A percentile compares a stretch with the other conserved stretches of the same genome.
Conservation (phyloP, 208 protist species). For the Naegleria fowleri region DNA sequence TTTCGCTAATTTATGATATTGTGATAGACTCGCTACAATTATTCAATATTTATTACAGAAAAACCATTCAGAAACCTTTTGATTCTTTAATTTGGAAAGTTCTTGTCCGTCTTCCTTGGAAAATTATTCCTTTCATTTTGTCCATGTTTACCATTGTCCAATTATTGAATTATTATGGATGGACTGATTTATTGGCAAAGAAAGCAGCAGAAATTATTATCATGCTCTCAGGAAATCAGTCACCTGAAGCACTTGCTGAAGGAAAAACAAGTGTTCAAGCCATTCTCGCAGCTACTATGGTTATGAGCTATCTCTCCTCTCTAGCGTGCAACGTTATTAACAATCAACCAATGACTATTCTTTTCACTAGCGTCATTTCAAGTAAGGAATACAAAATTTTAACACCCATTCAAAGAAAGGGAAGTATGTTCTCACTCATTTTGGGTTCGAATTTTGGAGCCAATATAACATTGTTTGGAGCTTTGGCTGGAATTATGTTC, state of each 20-base stretch:
- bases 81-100: conserved; percentile 28
- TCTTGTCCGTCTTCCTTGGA: conserved; percentile 31
- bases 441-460: conserved; percentile 41
- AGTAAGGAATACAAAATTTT: conserved; percentile 15
- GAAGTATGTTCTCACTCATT: conserved; percentile 35
- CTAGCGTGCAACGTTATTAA: conserved; percentile 39
- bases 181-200: conserved; percentile 26
- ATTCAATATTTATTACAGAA: not conserved
- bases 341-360: conserved; percentile 44
- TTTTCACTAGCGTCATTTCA: conserved; percentile 35
- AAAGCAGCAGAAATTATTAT: not conserved
- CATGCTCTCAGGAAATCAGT: not conserved
- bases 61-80: not conserved
- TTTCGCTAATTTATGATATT: conserved; percentile 23
- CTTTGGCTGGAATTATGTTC: conserved; percentile 44
- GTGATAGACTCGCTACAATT: not conserved
- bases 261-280: not conserved
- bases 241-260: not conserved
- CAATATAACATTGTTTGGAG: conserved; percentile 38
- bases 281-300: not conserved
- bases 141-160: conserved; percentile 41
- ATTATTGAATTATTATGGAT: conserved; percentile 33
- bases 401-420: not conserved
- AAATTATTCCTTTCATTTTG: conserved; percentile 38
- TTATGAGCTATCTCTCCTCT: conserved; percentile 24